These are phyloP conservation scores for Kwoniella europaea DNA, from an alignment of 768 basidiomycete genomes.

Conservation along the genomic window DNA sequence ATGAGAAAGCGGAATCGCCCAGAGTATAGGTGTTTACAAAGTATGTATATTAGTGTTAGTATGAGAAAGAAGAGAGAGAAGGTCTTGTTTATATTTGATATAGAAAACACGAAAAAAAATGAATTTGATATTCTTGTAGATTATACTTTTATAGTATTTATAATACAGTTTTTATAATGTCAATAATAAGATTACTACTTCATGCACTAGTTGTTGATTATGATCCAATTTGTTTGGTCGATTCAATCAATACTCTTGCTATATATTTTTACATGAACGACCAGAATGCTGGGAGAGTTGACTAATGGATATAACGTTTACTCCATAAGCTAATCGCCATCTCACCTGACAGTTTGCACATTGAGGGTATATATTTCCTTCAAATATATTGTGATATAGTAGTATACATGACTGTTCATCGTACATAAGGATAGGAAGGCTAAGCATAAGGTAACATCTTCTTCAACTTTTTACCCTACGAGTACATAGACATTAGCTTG, in stretches of 20 bases:
- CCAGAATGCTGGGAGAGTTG: too few relatives aligned
- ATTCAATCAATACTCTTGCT: too few relatives aligned
- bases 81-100: conserved; percentile 2
- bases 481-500: background rate
- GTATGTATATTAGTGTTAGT: background rate
- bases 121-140: background rate
- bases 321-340: too few relatives aligned
- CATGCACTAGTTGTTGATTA: conserved; percentile 5
- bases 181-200: background rate
- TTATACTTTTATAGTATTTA: background rate
- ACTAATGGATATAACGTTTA: too few relatives aligned
- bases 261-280: too few relatives aligned
- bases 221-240: too few relatives aligned
- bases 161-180: background rate
- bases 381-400: too few relatives aligned
- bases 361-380: too few relatives aligned
- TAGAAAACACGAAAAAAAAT: background rate
- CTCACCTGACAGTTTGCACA: too few relatives aligned
- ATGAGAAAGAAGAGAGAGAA: background rate
- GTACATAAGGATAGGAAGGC: background rate
- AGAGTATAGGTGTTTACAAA: conserved; percentile 2
- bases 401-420: too few relatives aligned
- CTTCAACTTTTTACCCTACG: conserved; percentile 39
- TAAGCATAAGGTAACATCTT: conserved; percentile 51
- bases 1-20: conserved; percentile 10